A percentile compares a stretch with the other conserved stretches of the same genome.
phyloP scores from a whole-genome alignment of 495 filamentous ascomycete species.

The Penicillium longicatenatum region DNA sequence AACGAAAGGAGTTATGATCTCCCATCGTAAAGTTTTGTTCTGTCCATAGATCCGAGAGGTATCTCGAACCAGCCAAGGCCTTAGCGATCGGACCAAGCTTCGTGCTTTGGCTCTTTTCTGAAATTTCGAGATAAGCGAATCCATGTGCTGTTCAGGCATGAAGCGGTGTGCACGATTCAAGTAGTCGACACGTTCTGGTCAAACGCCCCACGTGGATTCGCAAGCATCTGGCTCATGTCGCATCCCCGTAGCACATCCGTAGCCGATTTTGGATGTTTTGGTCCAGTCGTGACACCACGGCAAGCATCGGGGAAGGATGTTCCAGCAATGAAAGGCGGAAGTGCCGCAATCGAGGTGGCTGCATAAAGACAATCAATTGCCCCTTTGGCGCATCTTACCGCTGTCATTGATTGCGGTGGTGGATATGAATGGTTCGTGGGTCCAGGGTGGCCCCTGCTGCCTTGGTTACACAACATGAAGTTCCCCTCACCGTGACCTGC shows the following conservation, averaged over 20 bases:
- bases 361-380: constrained; percentile 11
- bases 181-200: neutral
- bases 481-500: constrained; percentile 22
- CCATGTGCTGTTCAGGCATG: neutral
- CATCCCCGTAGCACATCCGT: neutral
- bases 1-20: neutral
- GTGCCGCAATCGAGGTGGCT: neutral
- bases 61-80: neutral
- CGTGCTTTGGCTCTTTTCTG: neutral
- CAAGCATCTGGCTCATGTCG: too few species aligned
- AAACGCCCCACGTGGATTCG: neutral
- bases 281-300: too few species aligned
- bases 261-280: neutral
- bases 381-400: neutral
- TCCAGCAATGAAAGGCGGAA: constrained; percentile 8
- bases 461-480: constrained; percentile 21
- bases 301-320: neutral
- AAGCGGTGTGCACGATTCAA: constrained; percentile 11
- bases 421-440: constrained; percentile 17
- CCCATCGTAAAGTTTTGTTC: neutral
- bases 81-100: neutral
- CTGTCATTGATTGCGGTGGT: constrained; percentile 2
- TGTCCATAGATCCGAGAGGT: neutral
- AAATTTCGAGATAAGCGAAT: neutral
- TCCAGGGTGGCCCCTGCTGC: constrained; percentile 7